These are phyloP conservation scores for Paraphoma chrysanthemicola DNA, from an alignment of 2,329 filamentous ascomycete species.

Conservation along the genomic window DNA sequence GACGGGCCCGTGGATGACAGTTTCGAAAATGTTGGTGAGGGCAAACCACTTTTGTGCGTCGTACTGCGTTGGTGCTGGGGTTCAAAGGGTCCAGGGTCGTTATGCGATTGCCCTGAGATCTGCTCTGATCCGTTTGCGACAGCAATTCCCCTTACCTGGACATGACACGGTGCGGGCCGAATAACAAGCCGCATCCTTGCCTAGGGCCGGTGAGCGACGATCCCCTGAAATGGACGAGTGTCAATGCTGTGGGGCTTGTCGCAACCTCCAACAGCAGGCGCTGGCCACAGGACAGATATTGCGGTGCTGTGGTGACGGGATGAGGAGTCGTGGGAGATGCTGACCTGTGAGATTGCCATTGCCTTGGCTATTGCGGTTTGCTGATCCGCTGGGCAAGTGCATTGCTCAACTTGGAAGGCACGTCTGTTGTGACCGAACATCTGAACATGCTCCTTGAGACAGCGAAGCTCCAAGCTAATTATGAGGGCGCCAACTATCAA, in stretches of 20 bases:
- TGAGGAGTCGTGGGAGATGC: too few species aligned
- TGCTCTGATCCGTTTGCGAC: neutral
- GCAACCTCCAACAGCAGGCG: too few species aligned
- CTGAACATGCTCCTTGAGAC: too few species aligned
- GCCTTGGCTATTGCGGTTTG: too few species aligned
- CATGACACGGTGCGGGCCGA: constrained; percentile 1
- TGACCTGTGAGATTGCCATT: too few species aligned
- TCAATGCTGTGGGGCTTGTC: neutral
- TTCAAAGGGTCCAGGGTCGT: neutral
- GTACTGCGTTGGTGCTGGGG: neutral
- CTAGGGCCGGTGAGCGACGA: neutral
- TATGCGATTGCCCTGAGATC: neutral
- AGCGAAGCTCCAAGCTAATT: too few species aligned
- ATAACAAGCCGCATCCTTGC: neutral
- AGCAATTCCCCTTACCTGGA: neutral
- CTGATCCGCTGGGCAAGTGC: neutral
- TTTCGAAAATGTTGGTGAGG: neutral
- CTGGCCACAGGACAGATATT: too few species aligned
- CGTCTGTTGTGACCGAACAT: neutral
- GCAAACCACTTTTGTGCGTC: neutral
- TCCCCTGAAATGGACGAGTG: neutral
- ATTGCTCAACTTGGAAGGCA: neutral
- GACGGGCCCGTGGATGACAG: neutral
- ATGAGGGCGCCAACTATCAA: too few species aligned
- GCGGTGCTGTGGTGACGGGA: too few species aligned